Evolutionary conservation across 2,329 filamentous ascomycete genomes (phyloP), one percentile per base, ranked within the genome.

Genomic region (Polychaeton citri): DNA sequence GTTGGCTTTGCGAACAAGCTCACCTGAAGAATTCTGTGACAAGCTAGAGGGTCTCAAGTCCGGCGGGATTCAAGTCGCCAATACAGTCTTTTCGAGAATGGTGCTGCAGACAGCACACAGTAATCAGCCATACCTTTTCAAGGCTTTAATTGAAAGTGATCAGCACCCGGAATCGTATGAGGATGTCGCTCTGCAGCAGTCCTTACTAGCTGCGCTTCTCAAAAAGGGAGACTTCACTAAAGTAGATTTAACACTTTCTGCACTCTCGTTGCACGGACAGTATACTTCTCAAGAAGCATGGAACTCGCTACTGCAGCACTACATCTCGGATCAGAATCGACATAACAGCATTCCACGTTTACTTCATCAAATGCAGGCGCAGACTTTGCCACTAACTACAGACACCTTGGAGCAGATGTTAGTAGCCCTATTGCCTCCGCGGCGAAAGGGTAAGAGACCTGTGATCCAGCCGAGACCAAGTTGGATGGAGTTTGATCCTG

Each of bases 1-100:
- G 32, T 74, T 94, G 55, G 83, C 78, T 3, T 57, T 80, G 8
- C 71, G 82, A 48, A 73, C 81, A 35, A 55, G 63, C 2, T 68
- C 69, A 7, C 55, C 74, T 0, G 60, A 68, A 20, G 69, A 66
- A 5, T 62, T 90, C n/a, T 50, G 65, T 17, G 53, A 62, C 1
- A 72, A 74, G 20, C 68, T 93, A 18, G 54, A 66, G 18, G 68
- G 74, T 36, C 63, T 94, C 3, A 63, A 71, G 40, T 60, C 66
- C 35, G 62, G 73, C 5, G 75, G 74, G 0, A 81, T 94, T 19
- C 63, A 65, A 1, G 63, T 84, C 19, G 68, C 72, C 3, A 58
- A 67, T 4, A 76, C 73, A 4, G 67, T 71, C 2, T 94, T 85
- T 51, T 70, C 74, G 31, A 68, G 70, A 30, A 66, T 81, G 7